Evolutionary conservation across 768 basidiomycete genomes (phyloP).

Genomic region (Sarcodon aspratus): DNA sequence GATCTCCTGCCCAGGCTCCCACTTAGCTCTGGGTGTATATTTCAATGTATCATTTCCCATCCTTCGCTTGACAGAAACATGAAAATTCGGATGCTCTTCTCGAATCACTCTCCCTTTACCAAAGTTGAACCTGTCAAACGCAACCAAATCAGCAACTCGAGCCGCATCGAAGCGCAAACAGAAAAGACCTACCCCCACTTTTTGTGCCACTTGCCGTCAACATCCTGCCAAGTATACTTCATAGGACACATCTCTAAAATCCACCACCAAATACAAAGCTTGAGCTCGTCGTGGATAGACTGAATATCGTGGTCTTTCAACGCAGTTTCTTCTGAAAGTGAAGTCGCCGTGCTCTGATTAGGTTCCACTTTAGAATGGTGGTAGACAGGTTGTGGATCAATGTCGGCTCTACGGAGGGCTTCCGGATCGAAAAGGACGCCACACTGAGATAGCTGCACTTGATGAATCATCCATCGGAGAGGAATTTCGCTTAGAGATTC

Average conservation of each 20-base stretch:
- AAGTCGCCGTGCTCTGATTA: background rate
- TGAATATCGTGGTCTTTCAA: background rate
- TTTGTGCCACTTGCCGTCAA: slow-evolving; percentile 39
- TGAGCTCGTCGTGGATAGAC: slow-evolving; percentile 14
- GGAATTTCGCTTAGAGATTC: slow-evolving; percentile 46
- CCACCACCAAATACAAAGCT: slow-evolving; percentile 45
- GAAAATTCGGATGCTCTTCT: slow-evolving; percentile 40
- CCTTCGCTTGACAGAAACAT: slow-evolving; percentile 50
- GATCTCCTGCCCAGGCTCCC: slow-evolving; percentile 30
- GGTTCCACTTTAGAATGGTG: background rate
- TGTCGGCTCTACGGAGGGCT: slow-evolving; percentile 33
- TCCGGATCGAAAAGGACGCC: slow-evolving; percentile 45
- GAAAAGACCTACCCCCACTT: slow-evolving; percentile 36
- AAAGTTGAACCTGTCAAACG: slow-evolving; percentile 31
- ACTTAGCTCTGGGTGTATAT: slow-evolving; percentile 51
- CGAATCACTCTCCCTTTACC: slow-evolving; percentile 45
- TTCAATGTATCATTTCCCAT: slow-evolving; percentile 33
- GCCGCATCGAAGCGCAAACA: background rate
- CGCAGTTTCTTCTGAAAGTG: background rate
- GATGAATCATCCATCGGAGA: slow-evolving; percentile 72
- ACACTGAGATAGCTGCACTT: slow-evolving; percentile 43
- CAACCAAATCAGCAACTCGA: background rate
- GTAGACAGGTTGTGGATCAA: slow-evolving; percentile 13
- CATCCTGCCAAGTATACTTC: slow-evolving; percentile 46
- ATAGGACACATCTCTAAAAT: slow-evolving; percentile 57